Evolutionary conservation across 805 yeast genomes (phyloP), one percentile per base, ranked within the genome.

Genomic region (Candida vaughaniae): DNA sequence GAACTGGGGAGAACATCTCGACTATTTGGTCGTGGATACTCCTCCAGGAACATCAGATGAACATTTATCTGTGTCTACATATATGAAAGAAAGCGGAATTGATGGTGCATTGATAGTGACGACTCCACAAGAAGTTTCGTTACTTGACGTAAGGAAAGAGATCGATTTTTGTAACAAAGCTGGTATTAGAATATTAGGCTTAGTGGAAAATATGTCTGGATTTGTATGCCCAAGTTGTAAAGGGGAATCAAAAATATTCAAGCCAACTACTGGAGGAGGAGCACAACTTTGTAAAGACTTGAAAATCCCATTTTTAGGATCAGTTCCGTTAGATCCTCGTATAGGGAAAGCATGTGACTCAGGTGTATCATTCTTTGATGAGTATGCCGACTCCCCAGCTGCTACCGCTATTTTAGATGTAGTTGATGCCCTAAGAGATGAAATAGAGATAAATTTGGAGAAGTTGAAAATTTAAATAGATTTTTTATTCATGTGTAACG

Each of bases 11-110:
- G 73, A 74, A 16, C 62, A 48, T 32, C 62, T 85, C 38, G 97
- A 93, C 58, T 93, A 85, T 53, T 68, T 93, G 47, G 75, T 93
- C 11, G 84, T 93, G 12, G 99, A 93, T 53, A 93, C 99, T 0
- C 99, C 99, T 0, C 99, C 99, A 0, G 99, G 99, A 0, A 93
- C 99, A 0, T 84, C 96, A 0, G 99, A 93, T 61, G 99, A 93
- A 58, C 99, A 93, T 62, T 72, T 93, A 28, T 82, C 95, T 6
- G 90, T 93, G 22, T 86, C 90, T 22, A 81, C 85, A 35, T 90
- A 86, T 54, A 67, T 93, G 75, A 85, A 86, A 51, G 95, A 87
- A 23, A 79, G 84, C 4, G 96, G 96, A 0, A 80, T 93, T 2
- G 97, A 91, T 56, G 99, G 99, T 1, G 99, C 99, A 0, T 69